Conservation (phyloP, 139 green algal genomes). For the Ettlia oleoabundans region DNA sequence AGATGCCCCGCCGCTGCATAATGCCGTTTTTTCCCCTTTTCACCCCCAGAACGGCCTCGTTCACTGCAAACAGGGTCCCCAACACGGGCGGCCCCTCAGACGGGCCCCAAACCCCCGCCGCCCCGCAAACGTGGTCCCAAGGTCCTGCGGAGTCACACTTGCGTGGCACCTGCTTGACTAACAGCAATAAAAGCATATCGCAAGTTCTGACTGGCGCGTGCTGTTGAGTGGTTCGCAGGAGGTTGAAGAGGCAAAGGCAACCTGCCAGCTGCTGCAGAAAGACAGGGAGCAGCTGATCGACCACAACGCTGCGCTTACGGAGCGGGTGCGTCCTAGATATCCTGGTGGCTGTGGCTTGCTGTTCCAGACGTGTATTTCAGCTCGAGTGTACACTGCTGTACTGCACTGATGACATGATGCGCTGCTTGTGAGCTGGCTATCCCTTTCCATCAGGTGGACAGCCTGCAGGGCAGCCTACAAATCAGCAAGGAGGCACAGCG, state of each 20-base stretch:
- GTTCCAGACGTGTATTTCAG: background rate
- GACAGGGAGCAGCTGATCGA: conserved; percentile 25
- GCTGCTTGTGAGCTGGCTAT: background rate
- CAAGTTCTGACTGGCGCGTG: background rate
- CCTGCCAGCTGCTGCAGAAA: conserved; percentile 30
- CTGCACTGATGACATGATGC: too few species aligned
- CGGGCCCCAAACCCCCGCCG: too few species aligned
- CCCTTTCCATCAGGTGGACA: background rate
- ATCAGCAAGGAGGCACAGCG: background rate
- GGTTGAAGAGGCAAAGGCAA: conserved; percentile 27
- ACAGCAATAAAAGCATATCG: too few species aligned
- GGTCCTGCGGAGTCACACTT: too few species aligned
- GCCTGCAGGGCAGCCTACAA: background rate
- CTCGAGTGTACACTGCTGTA: background rate
- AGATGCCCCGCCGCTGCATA: too few species aligned
- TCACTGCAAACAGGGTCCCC: too few species aligned
- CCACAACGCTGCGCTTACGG: conserved; percentile 25
- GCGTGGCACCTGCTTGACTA: too few species aligned
- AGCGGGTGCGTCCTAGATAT: conserved; percentile 17
- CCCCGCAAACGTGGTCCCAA: too few species aligned
- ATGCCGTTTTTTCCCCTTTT: too few species aligned
- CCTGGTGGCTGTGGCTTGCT: too few species aligned
- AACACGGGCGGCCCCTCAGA: too few species aligned
- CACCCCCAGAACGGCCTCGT: too few species aligned
- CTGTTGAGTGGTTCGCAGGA: conserved; percentile 11